Evolutionary conservation across 768 basidiomycete genomes (phyloP).

Genomic region (Flagelloscypha sp.): DNA sequence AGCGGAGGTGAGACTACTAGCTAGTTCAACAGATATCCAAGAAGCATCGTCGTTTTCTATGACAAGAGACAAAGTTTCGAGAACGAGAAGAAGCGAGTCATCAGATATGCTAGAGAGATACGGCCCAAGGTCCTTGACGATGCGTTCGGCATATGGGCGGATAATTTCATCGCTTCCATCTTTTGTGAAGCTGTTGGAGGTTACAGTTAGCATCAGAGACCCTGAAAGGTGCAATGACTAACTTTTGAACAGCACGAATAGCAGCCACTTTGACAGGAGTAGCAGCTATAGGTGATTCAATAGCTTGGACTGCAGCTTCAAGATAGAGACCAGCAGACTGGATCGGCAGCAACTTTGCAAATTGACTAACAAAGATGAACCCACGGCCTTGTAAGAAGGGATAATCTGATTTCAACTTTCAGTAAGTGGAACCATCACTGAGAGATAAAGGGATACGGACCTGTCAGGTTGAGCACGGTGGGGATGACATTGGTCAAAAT

Average conservation of each 20-base stretch:
- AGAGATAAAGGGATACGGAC: constrained; percentile 30
- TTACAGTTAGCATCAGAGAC: background rate
- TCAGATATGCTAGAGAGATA: constrained; percentile 75
- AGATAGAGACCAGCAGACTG: constrained; percentile 79
- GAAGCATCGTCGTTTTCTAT: constrained; percentile 63
- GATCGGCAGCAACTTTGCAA: constrained; percentile 61
- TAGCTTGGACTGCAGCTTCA: constrained; percentile 75
- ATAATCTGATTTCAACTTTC: constrained; percentile 39
- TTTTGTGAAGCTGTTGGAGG: constrained; percentile 62
- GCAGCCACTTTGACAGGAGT: constrained; percentile 93
- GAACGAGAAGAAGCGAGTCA: constrained; percentile 80
- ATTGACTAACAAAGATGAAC: constrained; percentile 92
- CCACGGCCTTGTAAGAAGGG: constrained; percentile 94
- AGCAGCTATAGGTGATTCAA: constrained; percentile 62
- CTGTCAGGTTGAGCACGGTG: constrained; percentile 57
- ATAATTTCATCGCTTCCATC: constrained; percentile 53
- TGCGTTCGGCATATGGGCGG: constrained; percentile 59
- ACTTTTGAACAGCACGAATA: constrained; percentile 92
- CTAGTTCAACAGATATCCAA: constrained; percentile 66
- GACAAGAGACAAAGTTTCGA: constrained; percentile 78
- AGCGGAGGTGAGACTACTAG: constrained; percentile 55
- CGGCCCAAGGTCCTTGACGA: constrained; percentile 76
- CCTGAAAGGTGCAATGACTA: constrained; percentile 15
- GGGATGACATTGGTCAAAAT: constrained; percentile 78
- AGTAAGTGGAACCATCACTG: background rate